Conservation (phyloP, 495 filamentous ascomycete genomes). For the Alectoria sarmentosa region DNA sequence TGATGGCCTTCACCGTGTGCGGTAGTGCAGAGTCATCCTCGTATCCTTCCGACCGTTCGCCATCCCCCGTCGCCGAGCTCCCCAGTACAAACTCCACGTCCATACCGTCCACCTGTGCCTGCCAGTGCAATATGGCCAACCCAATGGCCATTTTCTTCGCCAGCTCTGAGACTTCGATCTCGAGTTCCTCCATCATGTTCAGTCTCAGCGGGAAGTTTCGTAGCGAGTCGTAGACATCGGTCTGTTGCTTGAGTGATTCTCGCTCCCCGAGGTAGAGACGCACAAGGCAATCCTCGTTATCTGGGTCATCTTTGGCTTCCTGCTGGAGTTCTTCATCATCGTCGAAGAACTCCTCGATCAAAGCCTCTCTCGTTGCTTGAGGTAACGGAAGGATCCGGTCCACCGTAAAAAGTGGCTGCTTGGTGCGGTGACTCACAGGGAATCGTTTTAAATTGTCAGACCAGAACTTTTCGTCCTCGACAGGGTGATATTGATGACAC, state of each 20-base stretch:
- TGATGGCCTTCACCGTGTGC: background rate
- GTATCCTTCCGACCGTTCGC: background rate
- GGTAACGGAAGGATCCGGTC: conserved; percentile 30
- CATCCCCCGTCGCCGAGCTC: conserved; percentile 16
- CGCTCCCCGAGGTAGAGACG: conserved; percentile 26
- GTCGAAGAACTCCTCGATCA: conserved; percentile 26
- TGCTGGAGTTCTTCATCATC: conserved; percentile 12
- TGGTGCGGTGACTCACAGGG: conserved; percentile 11
- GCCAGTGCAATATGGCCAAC: conserved; percentile 31
- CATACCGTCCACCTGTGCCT: conserved; percentile 28
- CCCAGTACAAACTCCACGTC: conserved; percentile 32
- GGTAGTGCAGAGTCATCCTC: background rate
- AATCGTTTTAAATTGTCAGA: conserved; percentile 2
- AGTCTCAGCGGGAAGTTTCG: conserved; percentile 28
- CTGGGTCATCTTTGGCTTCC: conserved; percentile 20
- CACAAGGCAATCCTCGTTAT: conserved; percentile 29
- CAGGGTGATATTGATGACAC: conserved; percentile 12
- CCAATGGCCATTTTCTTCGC: conserved; percentile 28
- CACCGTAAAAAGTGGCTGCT: conserved; percentile 22
- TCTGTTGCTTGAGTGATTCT: background rate
- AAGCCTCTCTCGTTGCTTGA: conserved; percentile 16
- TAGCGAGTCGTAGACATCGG: conserved; percentile 21
- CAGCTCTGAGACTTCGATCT: conserved; percentile 19
- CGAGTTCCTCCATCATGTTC: conserved; percentile 21
- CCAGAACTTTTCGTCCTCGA: conserved; percentile 13